A percentile compares a stretch with the other conserved stretches of the same genome.
phyloP scores from a whole-genome alignment of 225 moss, liverwort and hornwort species.

The Antitrichia curtipendula region DNA sequence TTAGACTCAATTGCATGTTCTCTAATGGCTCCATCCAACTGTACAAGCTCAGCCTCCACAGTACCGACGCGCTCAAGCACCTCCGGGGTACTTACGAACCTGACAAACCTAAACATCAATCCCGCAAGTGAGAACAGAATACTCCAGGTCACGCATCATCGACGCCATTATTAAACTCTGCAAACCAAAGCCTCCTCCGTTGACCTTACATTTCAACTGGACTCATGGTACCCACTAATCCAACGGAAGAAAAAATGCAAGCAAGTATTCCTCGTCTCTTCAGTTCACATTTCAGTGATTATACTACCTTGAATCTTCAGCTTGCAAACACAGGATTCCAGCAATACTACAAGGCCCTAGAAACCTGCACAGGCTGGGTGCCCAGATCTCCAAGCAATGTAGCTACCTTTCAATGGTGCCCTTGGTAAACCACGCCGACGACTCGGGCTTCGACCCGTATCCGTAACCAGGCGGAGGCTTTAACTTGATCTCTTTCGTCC shows the following conservation, averaged over 20 bases:
- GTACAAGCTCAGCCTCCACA: constrained; percentile 90
- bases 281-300: neutral
- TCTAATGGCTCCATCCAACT: constrained; percentile 91
- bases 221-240: neutral
- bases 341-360: neutral
- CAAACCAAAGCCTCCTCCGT: neutral
- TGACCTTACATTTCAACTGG: neutral
- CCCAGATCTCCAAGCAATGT: neutral
- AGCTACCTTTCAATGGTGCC: constrained; percentile 90
- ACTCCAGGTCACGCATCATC: neutral
- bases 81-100: constrained; percentile 96
- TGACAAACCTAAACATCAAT: constrained; percentile 58
- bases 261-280: neutral
- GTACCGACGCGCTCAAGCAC: constrained; percentile 93
- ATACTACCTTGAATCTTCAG: neutral
- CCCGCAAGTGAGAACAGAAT: neutral
- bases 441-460: constrained; percentile 45
- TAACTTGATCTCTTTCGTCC: constrained; percentile 84
- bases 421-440: constrained; percentile 89
- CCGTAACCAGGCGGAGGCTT: constrained; percentile 60
- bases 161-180: neutral
- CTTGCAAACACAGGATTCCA: neutral
- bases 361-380: neutral
- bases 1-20: constrained; percentile 64
- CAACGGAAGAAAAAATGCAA: neutral